Base-by-base conservation (phyloP, 108 stramenopile species). In the Chaetoceros tenuissimus region DNA sequence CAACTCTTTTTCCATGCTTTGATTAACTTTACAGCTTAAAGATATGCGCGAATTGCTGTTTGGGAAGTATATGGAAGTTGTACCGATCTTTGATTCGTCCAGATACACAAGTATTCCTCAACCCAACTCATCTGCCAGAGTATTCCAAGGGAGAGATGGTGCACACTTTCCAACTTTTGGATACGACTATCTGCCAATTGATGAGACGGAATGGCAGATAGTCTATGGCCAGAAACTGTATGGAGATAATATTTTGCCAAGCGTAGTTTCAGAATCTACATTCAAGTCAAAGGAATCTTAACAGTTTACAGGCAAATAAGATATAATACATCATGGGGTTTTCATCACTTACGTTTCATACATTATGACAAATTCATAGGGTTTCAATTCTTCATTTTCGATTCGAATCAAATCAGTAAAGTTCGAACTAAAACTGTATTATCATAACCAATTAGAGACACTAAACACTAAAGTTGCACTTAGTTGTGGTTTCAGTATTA, bases 21-120 rank as follows among this genome's bases (percentile, higher is more conserved):
- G 43, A 44, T 17, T 13, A 13, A 16, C 43, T 13, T 44, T 13
- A 16, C 16, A 55, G 45, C 60, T 73, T 0, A 69, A 69, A 46
- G 72, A 64, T 27, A 60, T 71, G 48, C 64, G 73, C 21, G 62
- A 70, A 24, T 48, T 60, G 23, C 48, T 24, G 17, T 73, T 64
- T 48, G 77, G 77, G 0, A 50, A 57, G 31, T 73, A 57, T 27
- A 55, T 48, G 16, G 72, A 74, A 60, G 20, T 17, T 13, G 58
- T 78, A 20, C 75, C 75, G 0, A 2, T 30, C 10, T 47, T 62
- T 16, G 68, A 70, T 28, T 22, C 46, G 16, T 73, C 72, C n/a
- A 57, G 65, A 3, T 62, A 50, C 51, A 56, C 64, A 3, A 63
- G 60, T 46, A 40, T 68, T 3, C 77, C 77, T 1, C 30, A 51